phyloP scores from a whole-genome alignment of 2,329 filamentous ascomycete species.

The Verticillium nubilum region DNA sequence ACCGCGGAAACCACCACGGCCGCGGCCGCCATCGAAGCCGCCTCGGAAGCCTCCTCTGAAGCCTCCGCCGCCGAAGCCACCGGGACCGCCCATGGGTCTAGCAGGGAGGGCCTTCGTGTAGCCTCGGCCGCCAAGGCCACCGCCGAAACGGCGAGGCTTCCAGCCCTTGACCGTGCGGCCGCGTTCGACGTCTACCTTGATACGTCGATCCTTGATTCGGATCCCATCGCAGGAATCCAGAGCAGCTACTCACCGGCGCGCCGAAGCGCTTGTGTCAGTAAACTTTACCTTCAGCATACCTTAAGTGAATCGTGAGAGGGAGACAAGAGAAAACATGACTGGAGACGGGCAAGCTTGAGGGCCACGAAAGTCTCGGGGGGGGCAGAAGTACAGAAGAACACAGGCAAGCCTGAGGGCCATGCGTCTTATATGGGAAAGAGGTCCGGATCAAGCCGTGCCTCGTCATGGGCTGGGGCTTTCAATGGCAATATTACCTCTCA shows the following conservation, averaged over 20 bases:
- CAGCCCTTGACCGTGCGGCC: constrained; percentile 91
- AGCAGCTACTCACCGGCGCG: constrained; percentile 69
- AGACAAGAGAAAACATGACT: constrained; percentile 19
- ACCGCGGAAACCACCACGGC: constrained; percentile 32
- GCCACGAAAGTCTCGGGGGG: constrained; percentile 41
- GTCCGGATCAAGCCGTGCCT: constrained; percentile 8
- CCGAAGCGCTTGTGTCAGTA: constrained; percentile 63
- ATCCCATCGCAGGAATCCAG: constrained; percentile 82
- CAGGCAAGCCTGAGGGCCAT: constrained; percentile 38
- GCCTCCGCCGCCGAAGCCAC: constrained; percentile 49
- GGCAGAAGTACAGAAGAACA: constrained; percentile 25
- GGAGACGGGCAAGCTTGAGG: constrained; percentile 54
- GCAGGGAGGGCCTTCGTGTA: constrained; percentile 80
- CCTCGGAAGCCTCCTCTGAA: constrained; percentile 41
- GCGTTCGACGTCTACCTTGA: constrained; percentile 93
- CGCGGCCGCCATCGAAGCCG: constrained; percentile 26
- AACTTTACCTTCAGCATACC: constrained; percentile 48
- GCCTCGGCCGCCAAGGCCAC: constrained; percentile 84
- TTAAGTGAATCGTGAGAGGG: constrained; percentile 16
- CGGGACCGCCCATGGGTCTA: constrained; percentile 61
- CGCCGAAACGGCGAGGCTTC: constrained; percentile 86
- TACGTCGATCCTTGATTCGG: constrained; percentile 84
- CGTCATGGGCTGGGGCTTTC: constrained; percentile 4
- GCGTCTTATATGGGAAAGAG: constrained; percentile 26
- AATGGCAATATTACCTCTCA: constrained; percentile 79